These are phyloP conservation scores for Trypanosoma avium DNA, from an alignment of 208 protist genomes.

Conservation along the genomic window DNA sequence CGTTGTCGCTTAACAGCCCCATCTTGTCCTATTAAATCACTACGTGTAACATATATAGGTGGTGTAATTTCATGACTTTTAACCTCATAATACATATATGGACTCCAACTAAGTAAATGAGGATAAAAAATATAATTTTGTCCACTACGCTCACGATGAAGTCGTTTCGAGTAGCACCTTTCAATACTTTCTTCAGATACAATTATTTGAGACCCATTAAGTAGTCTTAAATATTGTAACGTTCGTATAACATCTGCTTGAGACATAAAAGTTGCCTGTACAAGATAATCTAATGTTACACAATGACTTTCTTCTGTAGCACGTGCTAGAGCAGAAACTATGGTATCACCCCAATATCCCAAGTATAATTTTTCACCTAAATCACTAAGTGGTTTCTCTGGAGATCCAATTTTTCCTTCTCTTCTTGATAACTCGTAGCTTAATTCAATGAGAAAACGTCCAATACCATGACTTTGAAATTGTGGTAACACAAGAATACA, in stretches of 20 bases:
- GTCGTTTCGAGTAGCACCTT: slow-evolving; percentile 69
- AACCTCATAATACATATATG: slow-evolving; percentile 71
- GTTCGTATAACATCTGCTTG: slow-evolving; percentile 74
- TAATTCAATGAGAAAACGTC: slow-evolving; percentile 98
- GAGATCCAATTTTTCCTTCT: slow-evolving; percentile 95
- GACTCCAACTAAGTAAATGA: slow-evolving; percentile 85
- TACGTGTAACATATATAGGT: slow-evolving; percentile 17
- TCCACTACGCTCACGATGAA: slow-evolving; percentile 65
- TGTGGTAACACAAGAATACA: slow-evolving; percentile 99
- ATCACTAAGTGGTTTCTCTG: slow-evolving; percentile 99
- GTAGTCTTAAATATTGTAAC: slow-evolving; percentile 61
- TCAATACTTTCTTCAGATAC: slow-evolving; percentile 82
- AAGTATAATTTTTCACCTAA: slow-evolving; percentile 95
- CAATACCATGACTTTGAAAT: slow-evolving; percentile 96
- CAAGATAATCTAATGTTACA: slow-evolving; percentile 75
- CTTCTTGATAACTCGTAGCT: slow-evolving; percentile 98
- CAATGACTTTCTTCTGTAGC: slow-evolving; percentile 79
- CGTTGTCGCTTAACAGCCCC: slow-evolving; percentile 1
- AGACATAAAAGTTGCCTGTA: slow-evolving; percentile 78
- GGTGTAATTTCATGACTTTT: slow-evolving; percentile 10
- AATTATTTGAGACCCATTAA: slow-evolving; percentile 64
- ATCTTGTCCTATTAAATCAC: neutral
- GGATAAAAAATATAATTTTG: slow-evolving; percentile 83
- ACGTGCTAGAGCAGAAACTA: slow-evolving; percentile 81
- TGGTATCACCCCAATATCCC: slow-evolving; percentile 92